Evolutionary conservation across 2,329 filamentous ascomycete genomes (phyloP).

Genomic region (Pseudogymnoascus sp.): DNA sequence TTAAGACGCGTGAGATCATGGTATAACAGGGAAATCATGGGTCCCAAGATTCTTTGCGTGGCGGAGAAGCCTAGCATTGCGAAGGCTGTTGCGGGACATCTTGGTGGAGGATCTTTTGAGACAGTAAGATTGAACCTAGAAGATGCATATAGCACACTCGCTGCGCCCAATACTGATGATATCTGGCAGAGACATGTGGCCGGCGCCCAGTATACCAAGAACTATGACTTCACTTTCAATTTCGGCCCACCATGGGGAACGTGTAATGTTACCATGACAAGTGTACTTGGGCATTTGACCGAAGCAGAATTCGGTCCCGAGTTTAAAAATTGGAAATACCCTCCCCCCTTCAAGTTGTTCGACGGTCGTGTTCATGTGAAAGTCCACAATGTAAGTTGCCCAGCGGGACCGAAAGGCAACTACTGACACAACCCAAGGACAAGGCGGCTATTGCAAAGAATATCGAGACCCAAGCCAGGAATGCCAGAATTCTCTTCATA

Average conservation of each 20-base stretch:
- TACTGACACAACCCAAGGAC: conserved; percentile 43
- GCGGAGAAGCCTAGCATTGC: conserved; percentile 91
- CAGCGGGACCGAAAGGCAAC: conserved; percentile 2
- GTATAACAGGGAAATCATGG: not conserved
- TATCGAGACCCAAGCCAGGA: conserved; percentile 69
- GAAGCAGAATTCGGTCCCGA: conserved; percentile 66
- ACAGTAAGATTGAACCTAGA: conserved; percentile 48
- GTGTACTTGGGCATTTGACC: conserved; percentile 81
- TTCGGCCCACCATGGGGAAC: conserved; percentile 74
- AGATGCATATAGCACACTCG: not conserved
- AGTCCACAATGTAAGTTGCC: conserved; percentile 53
- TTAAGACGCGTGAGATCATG: not conserved
- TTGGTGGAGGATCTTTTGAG: conserved; percentile 67
- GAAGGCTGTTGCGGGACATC: conserved; percentile 83
- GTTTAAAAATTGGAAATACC: conserved; percentile 74
- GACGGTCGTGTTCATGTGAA: conserved; percentile 65
- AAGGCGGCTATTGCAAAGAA: conserved; percentile 78
- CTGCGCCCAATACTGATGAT: conserved; percentile 9
- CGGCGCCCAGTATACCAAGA: conserved; percentile 67
- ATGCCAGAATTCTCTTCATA: conserved; percentile 73
- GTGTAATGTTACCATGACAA: conserved; percentile 87
- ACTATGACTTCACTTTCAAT: conserved; percentile 85
- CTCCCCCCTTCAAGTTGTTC: conserved; percentile 72
- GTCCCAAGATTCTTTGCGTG: conserved; percentile 59
- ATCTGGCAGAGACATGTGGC: conserved; percentile 20